These are phyloP conservation scores for Pseudohyphozyma bogoriensis DNA, from an alignment of 768 basidiomycete species.

Conservation along the genomic window DNA sequence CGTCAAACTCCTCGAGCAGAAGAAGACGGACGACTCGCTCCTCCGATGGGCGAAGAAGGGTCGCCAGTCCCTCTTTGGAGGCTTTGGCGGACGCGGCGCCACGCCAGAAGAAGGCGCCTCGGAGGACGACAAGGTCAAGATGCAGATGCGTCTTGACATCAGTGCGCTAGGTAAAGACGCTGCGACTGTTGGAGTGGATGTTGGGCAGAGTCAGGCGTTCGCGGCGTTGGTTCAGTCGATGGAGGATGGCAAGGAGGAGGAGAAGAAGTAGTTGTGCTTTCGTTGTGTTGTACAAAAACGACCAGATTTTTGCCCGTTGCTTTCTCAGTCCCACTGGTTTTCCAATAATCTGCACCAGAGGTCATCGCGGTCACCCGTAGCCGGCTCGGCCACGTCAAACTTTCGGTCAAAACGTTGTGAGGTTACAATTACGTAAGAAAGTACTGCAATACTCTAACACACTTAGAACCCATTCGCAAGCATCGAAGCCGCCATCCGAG, in stretches of 20 bases:
- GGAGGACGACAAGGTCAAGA: slow-evolving; percentile 71
- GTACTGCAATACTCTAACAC: too few species aligned
- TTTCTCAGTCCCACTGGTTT: too few species aligned
- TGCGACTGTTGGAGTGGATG: slow-evolving; percentile 54
- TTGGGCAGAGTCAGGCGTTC: slow-evolving; percentile 38
- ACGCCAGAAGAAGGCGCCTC: slow-evolving; percentile 65
- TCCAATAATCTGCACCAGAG: too few species aligned
- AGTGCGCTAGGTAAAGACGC: slow-evolving; percentile 74
- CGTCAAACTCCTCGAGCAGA: slow-evolving; percentile 66
- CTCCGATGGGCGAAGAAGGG: slow-evolving; percentile 76
- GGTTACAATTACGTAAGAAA: too few species aligned
- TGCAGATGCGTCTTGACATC: slow-evolving; percentile 79
- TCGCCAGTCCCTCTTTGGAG: slow-evolving; percentile 55
- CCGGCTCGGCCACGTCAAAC: too few species aligned
- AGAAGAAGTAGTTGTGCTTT: too few species aligned
- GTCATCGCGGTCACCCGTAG: too few species aligned
- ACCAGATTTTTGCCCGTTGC: too few species aligned
- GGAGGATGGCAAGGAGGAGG: slow-evolving; percentile 15
- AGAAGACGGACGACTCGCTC: slow-evolving; percentile 76
- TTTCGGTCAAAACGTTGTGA: too few species aligned
- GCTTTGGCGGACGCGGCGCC: slow-evolving; percentile 54
- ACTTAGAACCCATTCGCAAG: slow-evolving; percentile 27
- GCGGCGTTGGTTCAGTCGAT: slow-evolving; percentile 35
- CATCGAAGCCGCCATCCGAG: slow-evolving; percentile 26
- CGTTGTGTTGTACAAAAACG: too few species aligned